phyloP scores from a whole-genome alignment of 768 basidiomycete species.

The Podaxis rugospora region DNA sequence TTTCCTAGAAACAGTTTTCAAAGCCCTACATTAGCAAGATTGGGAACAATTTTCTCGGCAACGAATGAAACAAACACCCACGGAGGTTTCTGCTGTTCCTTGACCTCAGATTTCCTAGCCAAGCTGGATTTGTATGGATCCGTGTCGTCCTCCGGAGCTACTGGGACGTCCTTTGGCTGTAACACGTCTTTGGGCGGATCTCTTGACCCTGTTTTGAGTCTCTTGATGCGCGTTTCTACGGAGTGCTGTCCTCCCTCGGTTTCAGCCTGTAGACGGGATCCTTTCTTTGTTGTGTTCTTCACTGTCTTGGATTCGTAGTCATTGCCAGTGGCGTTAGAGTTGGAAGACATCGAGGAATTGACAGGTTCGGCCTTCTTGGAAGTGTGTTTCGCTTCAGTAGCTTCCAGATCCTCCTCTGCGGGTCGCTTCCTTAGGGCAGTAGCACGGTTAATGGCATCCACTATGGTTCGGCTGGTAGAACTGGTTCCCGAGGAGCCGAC shows the following conservation, averaged over 20 bases:
- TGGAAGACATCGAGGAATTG: background rate
- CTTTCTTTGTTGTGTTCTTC: background rate
- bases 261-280: background rate
- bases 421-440: background rate
- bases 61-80: background rate
- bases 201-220: background rate
- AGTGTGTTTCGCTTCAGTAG: background rate
- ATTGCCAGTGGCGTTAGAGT: background rate
- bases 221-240: background rate
- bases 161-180: background rate
- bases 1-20: constrained; percentile 20
- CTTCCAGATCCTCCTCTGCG: background rate
- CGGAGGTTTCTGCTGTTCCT: constrained; percentile 1
- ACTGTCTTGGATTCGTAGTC: background rate
- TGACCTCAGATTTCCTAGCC: constrained; percentile 11
- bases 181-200: background rate
- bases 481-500: background rate
- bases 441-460: background rate
- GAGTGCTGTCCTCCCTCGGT: background rate
- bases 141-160: background rate
- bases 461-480: background rate
- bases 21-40: background rate
- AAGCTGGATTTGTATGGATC: background rate
- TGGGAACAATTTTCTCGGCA: background rate
- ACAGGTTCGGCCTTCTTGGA: background rate